Evolutionary conservation across 2,329 filamentous ascomycete genomes (phyloP), one percentile per base, ranked within the genome.

Genomic region (Penicillium freii): DNA sequence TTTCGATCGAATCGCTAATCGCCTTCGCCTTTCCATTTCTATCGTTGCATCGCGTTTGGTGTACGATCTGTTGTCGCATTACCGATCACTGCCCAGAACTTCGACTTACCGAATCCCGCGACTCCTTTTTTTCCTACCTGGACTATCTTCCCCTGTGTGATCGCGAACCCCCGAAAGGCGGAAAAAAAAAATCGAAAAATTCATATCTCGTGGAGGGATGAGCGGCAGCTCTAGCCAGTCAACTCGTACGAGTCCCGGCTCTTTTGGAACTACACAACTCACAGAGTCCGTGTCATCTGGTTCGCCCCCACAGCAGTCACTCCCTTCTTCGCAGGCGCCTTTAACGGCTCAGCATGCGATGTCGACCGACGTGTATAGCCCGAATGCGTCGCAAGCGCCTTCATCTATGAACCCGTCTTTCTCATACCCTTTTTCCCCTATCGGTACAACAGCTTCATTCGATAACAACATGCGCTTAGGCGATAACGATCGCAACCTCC

Each of bases 351-450:
- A 76, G 70, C 73, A 75, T 74, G 73, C 71, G 64, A 75, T 76
- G 73, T 73, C 75, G 68, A 71, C 74, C 66, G 75, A 77, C 67
- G 73, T 77, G 64, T 76, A 77, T 59, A 73, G 66, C 59, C 71
- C 73, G 43, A 67, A 69, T 57, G 66, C 70, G 56, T 74, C 73
- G 59, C 73, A 76, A 62, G 65, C 72, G 53, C 60, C 50, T 25
- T 51, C 72, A 46, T 70, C 73, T 60, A 62, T 75, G 65, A 65
- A 62, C 39, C 62, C 66, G 17, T 66, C 73, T 25, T 76, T 76
- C 52, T 65, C 70, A 53, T 71, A 73, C 59, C 68, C 73, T 13
- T 74, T 77, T 54, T 71, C 75, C 46, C 72, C 74, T 21, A 68
- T 77, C 64, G 73, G 73, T 39, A 61, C 72, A 36, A 67, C 73